A percentile compares a stretch with the other conserved stretches of the same genome.
These are phyloP conservation scores for Candida sonorensis DNA, from an alignment of 805 yeast genomes.

Conservation along the genomic window DNA sequence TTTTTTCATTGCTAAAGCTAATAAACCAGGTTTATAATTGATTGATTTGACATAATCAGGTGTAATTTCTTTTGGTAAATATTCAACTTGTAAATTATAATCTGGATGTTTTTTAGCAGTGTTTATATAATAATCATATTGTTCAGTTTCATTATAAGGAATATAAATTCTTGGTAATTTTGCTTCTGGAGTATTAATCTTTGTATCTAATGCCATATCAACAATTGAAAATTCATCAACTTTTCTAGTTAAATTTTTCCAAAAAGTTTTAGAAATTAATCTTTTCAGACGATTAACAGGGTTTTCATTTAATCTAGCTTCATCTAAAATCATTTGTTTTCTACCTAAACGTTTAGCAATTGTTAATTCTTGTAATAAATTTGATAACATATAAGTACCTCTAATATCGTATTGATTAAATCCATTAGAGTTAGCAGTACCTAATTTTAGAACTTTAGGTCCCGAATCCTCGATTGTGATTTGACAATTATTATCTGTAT, in stretches of 20 bases:
- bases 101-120: constrained; percentile 51
- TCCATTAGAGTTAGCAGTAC: constrained; percentile 83
- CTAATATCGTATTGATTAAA: constrained; percentile 64
- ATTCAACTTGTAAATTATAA: constrained; percentile 61
- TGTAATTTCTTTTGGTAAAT: constrained; percentile 67
- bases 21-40: constrained; percentile 77
- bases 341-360: constrained; percentile 79
- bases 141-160: constrained; percentile 64
- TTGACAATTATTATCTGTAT: constrained; percentile 78
- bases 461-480: constrained; percentile 83
- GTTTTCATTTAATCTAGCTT: constrained; percentile 75
- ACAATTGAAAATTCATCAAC: constrained; percentile 56
- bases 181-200: constrained; percentile 54
- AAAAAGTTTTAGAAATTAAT: constrained; percentile 67
- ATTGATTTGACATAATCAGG: constrained; percentile 72
- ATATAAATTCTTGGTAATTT: constrained; percentile 72
- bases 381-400: constrained; percentile 87
- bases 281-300: constrained; percentile 76
- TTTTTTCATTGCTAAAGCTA: constrained; percentile 68
- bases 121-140: constrained; percentile 56
- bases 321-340: constrained; percentile 72
- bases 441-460: constrained; percentile 71
- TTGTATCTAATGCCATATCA: constrained; percentile 72
- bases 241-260: constrained; percentile 72
- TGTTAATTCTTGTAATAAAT: constrained; percentile 80